Percentiles rank a stretch among this genome's conserved stretches.
Evolutionary conservation across 169 alveolate genomes (phyloP).

Genomic region (Plasmodium gonderi): DNA sequence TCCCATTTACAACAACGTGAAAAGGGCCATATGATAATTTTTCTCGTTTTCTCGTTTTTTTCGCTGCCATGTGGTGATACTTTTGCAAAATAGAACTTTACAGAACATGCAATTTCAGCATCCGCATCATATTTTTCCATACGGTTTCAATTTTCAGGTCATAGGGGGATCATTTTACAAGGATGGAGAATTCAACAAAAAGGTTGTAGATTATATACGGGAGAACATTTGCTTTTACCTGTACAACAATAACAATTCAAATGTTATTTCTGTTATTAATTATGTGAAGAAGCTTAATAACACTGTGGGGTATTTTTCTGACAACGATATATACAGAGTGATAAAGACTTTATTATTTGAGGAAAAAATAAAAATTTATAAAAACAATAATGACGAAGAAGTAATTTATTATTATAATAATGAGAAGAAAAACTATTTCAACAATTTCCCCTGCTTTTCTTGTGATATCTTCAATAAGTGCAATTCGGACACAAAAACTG

Average conservation of each 20-base stretch:
- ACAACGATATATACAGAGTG: conserved; percentile 67
- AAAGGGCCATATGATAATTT: too few species aligned
- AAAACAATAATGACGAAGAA: conserved; percentile 48
- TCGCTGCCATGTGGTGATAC: too few species aligned
- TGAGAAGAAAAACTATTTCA: conserved; percentile 42
- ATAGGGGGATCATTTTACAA: conserved; percentile 93
- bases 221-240: conserved; percentile 78
- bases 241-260: conserved; percentile 70
- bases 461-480: conserved; percentile 73
- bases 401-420: conserved; percentile 59
- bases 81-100: too few species aligned
- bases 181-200: conserved; percentile 92
- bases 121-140: neutral
- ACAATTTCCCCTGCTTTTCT: conserved; percentile 66
- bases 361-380: conserved; percentile 59
- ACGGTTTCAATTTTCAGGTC: conserved; percentile 68
- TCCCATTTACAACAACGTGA: too few species aligned
- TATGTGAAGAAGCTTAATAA: conserved; percentile 67
- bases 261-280: conserved; percentile 75
- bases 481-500: conserved; percentile 64
- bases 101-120: neutral
- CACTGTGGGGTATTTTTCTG: conserved; percentile 55
- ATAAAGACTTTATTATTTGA: conserved; percentile 57
- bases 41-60: neutral
- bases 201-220: conserved; percentile 87